Conservation (phyloP, 345 rosid species). For the Geranium brycei region DNA sequence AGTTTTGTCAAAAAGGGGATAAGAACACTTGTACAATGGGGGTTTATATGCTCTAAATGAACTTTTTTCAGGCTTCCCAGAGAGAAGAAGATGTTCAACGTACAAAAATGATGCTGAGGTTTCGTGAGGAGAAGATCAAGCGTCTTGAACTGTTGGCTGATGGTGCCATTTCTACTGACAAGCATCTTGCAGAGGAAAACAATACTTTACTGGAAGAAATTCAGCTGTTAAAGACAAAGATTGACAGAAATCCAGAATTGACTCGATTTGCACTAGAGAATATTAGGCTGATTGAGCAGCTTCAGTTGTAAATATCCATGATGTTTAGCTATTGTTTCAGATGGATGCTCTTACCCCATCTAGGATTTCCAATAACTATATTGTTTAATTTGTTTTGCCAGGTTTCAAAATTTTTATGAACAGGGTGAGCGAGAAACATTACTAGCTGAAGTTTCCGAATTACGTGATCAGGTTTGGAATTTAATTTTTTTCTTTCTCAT, state of each 20-base stretch:
- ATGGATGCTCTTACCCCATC: slow-evolving; percentile 7
- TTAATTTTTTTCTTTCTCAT: slow-evolving; percentile 3
- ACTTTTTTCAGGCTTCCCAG: slow-evolving; percentile 40
- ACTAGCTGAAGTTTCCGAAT: slow-evolving; percentile 51
- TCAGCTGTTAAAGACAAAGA: slow-evolving; percentile 43
- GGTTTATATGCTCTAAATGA: neutral
- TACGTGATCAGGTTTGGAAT: slow-evolving; percentile 57
- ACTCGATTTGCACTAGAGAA: slow-evolving; percentile 48
- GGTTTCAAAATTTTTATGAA: slow-evolving; percentile 55
- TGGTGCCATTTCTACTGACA: slow-evolving; percentile 37
- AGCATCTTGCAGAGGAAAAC: slow-evolving; percentile 51
- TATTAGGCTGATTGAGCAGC: slow-evolving; percentile 53
- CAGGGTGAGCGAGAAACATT: slow-evolving; percentile 56
- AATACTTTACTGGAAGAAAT: slow-evolving; percentile 49
- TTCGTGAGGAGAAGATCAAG: slow-evolving; percentile 53
- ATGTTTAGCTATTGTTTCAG: slow-evolving; percentile 11
- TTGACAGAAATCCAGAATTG: slow-evolving; percentile 48
- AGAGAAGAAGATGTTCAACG: slow-evolving; percentile 54
- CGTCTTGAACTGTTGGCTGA: slow-evolving; percentile 37
- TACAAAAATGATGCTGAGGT: slow-evolving; percentile 36
- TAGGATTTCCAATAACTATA: slow-evolving; percentile 7
- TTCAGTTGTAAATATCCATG: slow-evolving; percentile 40
- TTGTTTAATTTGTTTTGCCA: slow-evolving; percentile 17
- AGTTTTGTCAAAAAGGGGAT: slow-evolving; percentile 3
- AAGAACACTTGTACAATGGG: neutral